These are phyloP conservation scores for barley (Hordeum vulgare) DNA, from an alignment of 176 grass and related monocot genomes.

Conservation along the genomic window DNA sequence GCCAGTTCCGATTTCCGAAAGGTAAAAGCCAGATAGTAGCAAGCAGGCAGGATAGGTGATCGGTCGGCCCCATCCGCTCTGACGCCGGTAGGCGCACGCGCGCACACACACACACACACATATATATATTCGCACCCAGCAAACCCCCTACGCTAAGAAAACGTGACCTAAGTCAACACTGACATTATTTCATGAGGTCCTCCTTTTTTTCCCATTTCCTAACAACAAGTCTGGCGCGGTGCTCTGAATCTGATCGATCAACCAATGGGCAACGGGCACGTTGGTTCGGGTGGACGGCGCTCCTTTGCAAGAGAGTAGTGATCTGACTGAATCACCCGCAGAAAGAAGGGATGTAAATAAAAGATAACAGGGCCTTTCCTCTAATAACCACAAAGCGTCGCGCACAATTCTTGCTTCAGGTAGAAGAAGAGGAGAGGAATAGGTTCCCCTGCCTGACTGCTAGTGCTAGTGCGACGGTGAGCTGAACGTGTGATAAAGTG, in stretches of 20 bases:
- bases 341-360: no score
- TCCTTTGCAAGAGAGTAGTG: no score
- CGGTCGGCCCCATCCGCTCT: background rate
- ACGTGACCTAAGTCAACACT: background rate
- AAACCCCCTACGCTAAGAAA: slow-evolving; percentile 38
- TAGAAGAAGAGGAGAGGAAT: no score
- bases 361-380: no score
- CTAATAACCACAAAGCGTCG: no score
- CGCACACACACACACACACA: no score
- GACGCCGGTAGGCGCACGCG: background rate
- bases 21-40: background rate
- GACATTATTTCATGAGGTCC: background rate
- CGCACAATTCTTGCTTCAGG: no score
- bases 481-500: no score
- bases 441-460: no score
- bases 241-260: background rate
- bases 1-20: background rate
- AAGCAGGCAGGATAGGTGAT: background rate
- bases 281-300: background rate
- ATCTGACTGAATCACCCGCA: no score
- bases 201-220: background rate
- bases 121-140: background rate
- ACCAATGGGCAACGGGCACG: background rate
- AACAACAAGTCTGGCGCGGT: background rate
- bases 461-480: no score